Conservation (phyloP, 2,329 filamentous ascomycete species). For the Madurella mycetomatis region DNA sequence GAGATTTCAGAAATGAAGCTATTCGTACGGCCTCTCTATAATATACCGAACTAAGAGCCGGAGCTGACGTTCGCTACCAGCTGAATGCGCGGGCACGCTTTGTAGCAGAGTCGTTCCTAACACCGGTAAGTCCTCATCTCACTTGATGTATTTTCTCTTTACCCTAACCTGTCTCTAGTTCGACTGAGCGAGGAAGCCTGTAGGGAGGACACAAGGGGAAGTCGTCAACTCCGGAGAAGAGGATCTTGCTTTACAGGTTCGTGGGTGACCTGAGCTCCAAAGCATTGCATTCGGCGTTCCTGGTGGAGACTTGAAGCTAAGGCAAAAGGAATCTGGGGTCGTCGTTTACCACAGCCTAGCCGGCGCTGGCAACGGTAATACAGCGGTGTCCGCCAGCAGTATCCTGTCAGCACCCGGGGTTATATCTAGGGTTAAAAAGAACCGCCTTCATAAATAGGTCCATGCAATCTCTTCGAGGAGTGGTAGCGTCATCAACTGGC, state of each 20-base stretch:
- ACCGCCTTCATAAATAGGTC: too few relatives aligned
- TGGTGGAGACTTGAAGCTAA: background rate
- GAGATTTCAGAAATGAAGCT: conserved; percentile 99
- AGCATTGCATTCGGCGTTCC: conserved; percentile 9
- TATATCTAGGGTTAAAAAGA: too few relatives aligned
- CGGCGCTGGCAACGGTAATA: background rate
- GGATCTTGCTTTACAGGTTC: background rate
- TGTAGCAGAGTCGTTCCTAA: conserved; percentile 96
- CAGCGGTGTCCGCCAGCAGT: too few relatives aligned
- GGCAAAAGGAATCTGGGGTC: background rate
- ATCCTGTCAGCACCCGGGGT: background rate
- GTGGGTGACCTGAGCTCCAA: background rate
- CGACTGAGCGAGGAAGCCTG: conserved; percentile 17
- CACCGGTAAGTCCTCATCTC: conserved; percentile 47
- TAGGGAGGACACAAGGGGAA: conserved; percentile 1
- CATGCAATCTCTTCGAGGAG: too few relatives aligned
- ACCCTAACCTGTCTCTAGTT: conserved; percentile 20
- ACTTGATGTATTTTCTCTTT: background rate
- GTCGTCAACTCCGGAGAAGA: background rate
- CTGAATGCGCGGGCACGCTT: conserved; percentile 95
- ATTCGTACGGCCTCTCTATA: conserved; percentile 64
- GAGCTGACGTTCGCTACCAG: conserved; percentile 43
- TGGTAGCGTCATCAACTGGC: too few relatives aligned
- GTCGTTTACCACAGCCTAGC: background rate
- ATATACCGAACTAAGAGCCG: background rate